Base-by-base conservation (phyloP, 208 protist species). In the Leishmania gerbilli region DNA sequence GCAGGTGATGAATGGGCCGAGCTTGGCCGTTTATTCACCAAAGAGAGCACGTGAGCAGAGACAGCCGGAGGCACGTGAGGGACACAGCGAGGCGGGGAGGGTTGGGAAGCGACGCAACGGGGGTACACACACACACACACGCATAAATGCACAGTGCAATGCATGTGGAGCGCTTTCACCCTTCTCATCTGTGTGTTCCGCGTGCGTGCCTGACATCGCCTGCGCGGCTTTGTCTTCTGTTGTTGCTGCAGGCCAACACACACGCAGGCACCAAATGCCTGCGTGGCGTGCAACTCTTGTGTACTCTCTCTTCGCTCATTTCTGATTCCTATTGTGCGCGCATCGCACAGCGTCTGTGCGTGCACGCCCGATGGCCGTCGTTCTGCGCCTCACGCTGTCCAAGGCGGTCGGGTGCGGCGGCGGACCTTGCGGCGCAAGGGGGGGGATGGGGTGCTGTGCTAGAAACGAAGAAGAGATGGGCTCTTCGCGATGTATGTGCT, bases 251-350 rank as follows among this genome's bases (percentile, higher is more conserved):
- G 31, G 19, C 42, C 34, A 31, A 76, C 62, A 56, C 27, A 78
- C 67, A 80, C 74, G 79, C 65, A 84, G 49, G 80, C 75, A 80
- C 58, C 60, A 19, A 27, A 13, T 51, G 21, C 7, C 19, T 68
- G 62, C 40, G 31, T 40, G 15, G 15, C 42, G 62, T 13, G 31
- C 62, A 31, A 19, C 31, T 40, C 31, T 21, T 68, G 3, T 68
- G 62, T 40, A 31, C 31, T 68, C 31, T 13, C 62, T 40, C 27
- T 21, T 31, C 31, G 62, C n/a, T 68, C 62, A 68, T 40, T 68
- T 40, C 31, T 8, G 62, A 40, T 40, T 13, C 13, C 31, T 31
- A 21, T 7, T 68, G 31, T 31, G 31, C 31, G 31, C 31, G 62
- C n/a, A 11, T 40, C 27, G 31, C 27, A 24, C 62, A 68, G 62